A percentile compares a stretch with the other conserved stretches of the same genome.
phyloP scores from a whole-genome alignment of 257 asterid species.

The Fraxinus cuspidata region DNA sequence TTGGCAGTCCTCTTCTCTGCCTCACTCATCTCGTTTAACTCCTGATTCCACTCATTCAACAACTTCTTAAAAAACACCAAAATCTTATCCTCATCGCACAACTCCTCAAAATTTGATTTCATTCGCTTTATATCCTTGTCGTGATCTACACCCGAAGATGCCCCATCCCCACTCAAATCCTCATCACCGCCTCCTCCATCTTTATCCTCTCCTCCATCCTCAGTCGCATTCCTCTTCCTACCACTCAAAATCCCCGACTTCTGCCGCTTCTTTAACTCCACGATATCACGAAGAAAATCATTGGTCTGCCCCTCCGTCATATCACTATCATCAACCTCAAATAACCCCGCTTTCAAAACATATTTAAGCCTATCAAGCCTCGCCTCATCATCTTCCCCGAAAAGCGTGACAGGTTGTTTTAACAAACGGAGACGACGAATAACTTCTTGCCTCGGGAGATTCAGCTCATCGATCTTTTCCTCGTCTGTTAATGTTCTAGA shows the following conservation, averaged over 20 bases:
- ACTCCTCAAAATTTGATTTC: conserved; percentile 69
- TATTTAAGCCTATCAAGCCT: conserved; percentile 74
- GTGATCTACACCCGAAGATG: conserved; percentile 62
- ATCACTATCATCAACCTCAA: conserved; percentile 85
- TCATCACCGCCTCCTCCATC: conserved; percentile 83
- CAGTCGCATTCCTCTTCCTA: conserved; percentile 69
- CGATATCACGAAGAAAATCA: conserved; percentile 84
- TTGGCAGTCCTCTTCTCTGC: conserved; percentile 91
- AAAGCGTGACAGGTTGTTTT: conserved; percentile 83
- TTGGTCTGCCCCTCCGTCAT: conserved; percentile 99
- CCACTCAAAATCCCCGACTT: conserved; percentile 77
- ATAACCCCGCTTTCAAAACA: conserved; percentile 79
- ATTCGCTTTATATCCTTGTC: conserved; percentile 86
- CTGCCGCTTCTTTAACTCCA: conserved; percentile 90
- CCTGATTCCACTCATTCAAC: conserved; percentile 92
- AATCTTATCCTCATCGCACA: conserved; percentile 95
- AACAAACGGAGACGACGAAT: conserved; percentile 80
- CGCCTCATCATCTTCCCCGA: conserved; percentile 88
- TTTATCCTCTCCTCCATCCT: conserved; percentile 73
- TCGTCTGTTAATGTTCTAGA: conserved; percentile 64
- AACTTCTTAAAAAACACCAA: conserved; percentile 89
- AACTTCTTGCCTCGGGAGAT: conserved; percentile 77
- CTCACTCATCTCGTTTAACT: conserved; percentile 82
- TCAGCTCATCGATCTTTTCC: conserved; percentile 63
- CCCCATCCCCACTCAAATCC: conserved; percentile 76